phyloP scores from a whole-genome alignment of 345 rosid species.

The Lenwebbia sp. region DNA sequence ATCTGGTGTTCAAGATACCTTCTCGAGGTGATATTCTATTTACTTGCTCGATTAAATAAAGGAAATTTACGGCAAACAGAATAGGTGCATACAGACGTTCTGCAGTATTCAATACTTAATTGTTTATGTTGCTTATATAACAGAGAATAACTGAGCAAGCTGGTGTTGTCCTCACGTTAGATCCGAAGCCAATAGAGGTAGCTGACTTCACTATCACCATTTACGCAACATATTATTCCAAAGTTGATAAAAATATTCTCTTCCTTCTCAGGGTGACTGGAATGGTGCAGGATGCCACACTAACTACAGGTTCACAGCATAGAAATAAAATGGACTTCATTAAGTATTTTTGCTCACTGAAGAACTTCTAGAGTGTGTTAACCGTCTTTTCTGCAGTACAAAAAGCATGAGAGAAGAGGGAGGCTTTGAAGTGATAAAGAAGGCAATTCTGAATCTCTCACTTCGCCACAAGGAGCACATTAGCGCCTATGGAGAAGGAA shows the following conservation, averaged over 20 bases:
- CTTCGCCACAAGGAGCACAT: slow-evolving; percentile 88
- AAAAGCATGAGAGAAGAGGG: slow-evolving; percentile 95
- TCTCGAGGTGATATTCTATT: slow-evolving; percentile 57
- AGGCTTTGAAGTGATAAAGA: slow-evolving; percentile 79
- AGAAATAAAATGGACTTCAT: neutral
- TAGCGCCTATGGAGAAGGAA: slow-evolving; percentile 95
- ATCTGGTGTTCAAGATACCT: slow-evolving; percentile 95
- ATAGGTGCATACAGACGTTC: neutral
- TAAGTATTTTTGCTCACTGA: neutral
- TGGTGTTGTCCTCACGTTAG: slow-evolving; percentile 86
- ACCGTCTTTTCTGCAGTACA: slow-evolving; percentile 35
- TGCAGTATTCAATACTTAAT: neutral
- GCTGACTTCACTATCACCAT: neutral
- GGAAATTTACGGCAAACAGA: neutral
- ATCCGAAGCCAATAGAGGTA: slow-evolving; percentile 94
- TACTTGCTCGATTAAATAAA: too few relatives aligned
- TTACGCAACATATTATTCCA: neutral
- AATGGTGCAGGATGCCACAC: slow-evolving; percentile 99
- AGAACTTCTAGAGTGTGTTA: neutral
- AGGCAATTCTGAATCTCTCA: slow-evolving; percentile 83
- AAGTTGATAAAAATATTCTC: neutral
- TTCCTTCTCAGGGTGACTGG: slow-evolving; percentile 75
- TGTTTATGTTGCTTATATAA: slow-evolving; percentile 3
- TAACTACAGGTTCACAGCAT: slow-evolving; percentile 49
- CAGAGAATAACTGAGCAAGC: slow-evolving; percentile 99